Base-by-base conservation (phyloP, 768 basidiomycete genomes). In the Lactarius quietus region DNA sequence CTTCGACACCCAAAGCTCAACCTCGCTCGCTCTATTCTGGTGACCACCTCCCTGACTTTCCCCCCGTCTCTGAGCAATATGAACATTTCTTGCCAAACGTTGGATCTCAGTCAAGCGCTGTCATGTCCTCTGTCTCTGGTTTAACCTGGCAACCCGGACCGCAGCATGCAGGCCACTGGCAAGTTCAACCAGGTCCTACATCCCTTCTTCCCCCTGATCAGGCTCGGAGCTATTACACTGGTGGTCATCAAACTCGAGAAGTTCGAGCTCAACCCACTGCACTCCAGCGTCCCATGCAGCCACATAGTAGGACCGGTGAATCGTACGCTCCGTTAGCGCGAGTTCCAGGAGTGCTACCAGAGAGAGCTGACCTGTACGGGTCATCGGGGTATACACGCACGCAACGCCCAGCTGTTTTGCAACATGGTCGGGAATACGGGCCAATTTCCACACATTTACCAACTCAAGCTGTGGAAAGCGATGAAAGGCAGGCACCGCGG, bases 191-290 rank as follows among this genome's bases (percentile, higher is more conserved):
- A n/a, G 63, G 60, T 14, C 66, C 61, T 38, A 54, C 58, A n/a
- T 71, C 74, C 41, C 71, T 69, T 29, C 66, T 71, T 35, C 68
- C 72, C 18, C 63, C 68, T 14, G 66, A 60, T 55, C 66, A 56
- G 15, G 61, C 62, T 58, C 61, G 56, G 68, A 71, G 57, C 51
- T 58, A 66, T 20, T 54, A 53, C 38, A 58, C 52, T 20, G 23
- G 51, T 26, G 61, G 33, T 20, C 55, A 14, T 12, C 56, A 58
- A 36, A 60, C 33, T 66, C 56, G 20, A 43, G 65, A 53, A 26
- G 26, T 36, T 53, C 65, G 43, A 23, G 48, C 29, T 26, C 23
- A 43, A 31, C 43, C 20, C 29, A 36, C 33, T 23, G 18, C 52
- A 57, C 28, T 26, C 5, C 57, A 29, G 17, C 59, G 29, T 23